Conservation (phyloP, 768 basidiomycete species). For the Phanerochaete sordida region DNA sequence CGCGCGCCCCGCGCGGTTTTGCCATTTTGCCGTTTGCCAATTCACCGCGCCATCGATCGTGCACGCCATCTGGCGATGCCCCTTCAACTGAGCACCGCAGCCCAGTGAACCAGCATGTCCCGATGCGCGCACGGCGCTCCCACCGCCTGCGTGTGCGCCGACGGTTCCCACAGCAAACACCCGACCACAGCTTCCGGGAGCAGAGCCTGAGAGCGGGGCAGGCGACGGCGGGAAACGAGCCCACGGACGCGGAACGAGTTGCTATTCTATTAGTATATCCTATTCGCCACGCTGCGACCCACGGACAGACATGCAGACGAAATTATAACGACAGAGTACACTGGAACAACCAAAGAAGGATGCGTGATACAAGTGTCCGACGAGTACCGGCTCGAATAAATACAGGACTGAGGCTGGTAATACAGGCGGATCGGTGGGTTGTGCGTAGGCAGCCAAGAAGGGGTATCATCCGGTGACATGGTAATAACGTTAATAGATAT, state of each 20-base stretch:
- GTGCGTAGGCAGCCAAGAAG: background rate
- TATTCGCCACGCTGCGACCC: background rate
- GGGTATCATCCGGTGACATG: conserved; percentile 8
- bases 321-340: conserved; percentile 9
- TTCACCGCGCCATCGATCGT: too few species aligned
- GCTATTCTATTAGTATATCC: conserved; percentile 10
- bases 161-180: background rate
- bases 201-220: background rate
- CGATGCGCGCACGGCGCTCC: background rate
- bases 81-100: too few species aligned
- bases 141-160: background rate
- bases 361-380: conserved; percentile 9
- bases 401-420: background rate
- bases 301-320: background rate
- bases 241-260: background rate
- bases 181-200: background rate
- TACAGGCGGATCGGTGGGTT: background rate
- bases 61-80: too few species aligned
- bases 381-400: conserved; percentile 11
- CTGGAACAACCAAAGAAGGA: background rate
- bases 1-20: background rate
- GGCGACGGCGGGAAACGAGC: background rate
- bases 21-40: background rate
- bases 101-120: background rate
- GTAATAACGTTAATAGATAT: background rate